Base-by-base conservation (phyloP, 805 yeast species). In the Ogataea methylovora region DNA sequence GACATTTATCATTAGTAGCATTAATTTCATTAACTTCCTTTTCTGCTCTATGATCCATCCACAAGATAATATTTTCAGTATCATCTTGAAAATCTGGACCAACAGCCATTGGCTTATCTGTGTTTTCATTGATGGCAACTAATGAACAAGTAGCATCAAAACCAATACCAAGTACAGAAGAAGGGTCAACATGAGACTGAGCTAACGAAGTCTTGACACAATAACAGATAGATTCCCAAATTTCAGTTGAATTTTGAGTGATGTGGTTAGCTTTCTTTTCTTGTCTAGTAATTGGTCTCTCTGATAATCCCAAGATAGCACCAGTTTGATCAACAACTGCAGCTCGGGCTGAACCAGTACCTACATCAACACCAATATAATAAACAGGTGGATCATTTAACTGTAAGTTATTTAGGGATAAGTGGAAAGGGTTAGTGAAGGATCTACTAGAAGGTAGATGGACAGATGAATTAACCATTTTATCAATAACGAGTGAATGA, bases 1-100 rank as follows among this genome's bases (percentile, higher is more conserved):
- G 69, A 38, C 84, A 76, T 51, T 73, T 76, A 52, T 86, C 94
- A 24, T 72, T 71, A 0, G 95, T 82, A 27, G 79, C 74, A 59
- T 90, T 90, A 56, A 92, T 87, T 37, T 65, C 73, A 36, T 75
- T 64, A 11, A 96, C 87, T 54, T 90, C 96, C 7, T 67, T 64
- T 12, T 70, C 79, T 0, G 97, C 97, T 43, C 98, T 73, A 59
- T 92, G 98, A 63, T 92, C 98, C 97, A 92, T 90, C 98, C 98
- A 92, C 42, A 92, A 61, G 34, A 92, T 77, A 49, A 92, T 80
- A 58, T 92, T 87, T 53, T 88, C 94, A 41, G 71, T 71, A 30
- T 64, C 45, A 48, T 85, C 78, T 23, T 60, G 43, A 55, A 85
- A 90, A 53, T 88, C 84, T 2, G 98, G 97, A 8, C 98, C 98